Conservation (phyloP, 768 basidiomycete genomes). For the Leucocoprinus birnbaumii region DNA sequence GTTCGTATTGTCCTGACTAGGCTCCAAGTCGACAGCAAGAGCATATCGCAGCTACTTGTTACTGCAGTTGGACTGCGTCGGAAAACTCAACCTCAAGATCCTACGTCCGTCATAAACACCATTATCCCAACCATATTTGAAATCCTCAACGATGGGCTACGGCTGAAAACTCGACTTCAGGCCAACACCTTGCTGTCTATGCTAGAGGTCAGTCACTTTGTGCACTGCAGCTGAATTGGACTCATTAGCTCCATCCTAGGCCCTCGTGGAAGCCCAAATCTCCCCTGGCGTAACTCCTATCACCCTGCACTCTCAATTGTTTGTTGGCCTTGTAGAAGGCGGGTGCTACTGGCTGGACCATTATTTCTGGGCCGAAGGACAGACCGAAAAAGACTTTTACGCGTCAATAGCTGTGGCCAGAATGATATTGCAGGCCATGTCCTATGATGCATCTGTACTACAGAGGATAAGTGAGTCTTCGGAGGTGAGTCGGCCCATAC, state of each 20-base stretch:
- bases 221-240: not conserved
- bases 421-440: conserved; percentile 47
- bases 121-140: conserved; percentile 46
- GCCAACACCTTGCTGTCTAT: conserved; percentile 48
- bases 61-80: conserved; percentile 43
- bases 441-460: conserved; percentile 39
- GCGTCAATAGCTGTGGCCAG: conserved; percentile 50
- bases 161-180: conserved; percentile 47
- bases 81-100: conserved; percentile 26
- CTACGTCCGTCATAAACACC: conserved; percentile 21
- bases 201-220: conserved; percentile 43
- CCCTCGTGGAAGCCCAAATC: conserved; percentile 6
- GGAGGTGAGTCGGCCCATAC: conserved; percentile 23
- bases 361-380: conserved; percentile 42
- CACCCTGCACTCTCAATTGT: not conserved
- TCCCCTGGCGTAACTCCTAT: conserved; percentile 18
- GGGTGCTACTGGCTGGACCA: conserved; percentile 53
- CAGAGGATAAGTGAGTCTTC: conserved; percentile 32
- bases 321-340: conserved; percentile 38
- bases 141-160: conserved; percentile 48
- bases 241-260: conserved; percentile 2
- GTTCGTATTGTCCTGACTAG: conserved; percentile 52
- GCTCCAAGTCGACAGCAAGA: conserved; percentile 38
- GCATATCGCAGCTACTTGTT: conserved; percentile 44
- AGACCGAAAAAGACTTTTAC: conserved; percentile 49